Conservation (phyloP, 176 grass and related monocot genomes). For the Bothriochloa decipiens region DNA sequence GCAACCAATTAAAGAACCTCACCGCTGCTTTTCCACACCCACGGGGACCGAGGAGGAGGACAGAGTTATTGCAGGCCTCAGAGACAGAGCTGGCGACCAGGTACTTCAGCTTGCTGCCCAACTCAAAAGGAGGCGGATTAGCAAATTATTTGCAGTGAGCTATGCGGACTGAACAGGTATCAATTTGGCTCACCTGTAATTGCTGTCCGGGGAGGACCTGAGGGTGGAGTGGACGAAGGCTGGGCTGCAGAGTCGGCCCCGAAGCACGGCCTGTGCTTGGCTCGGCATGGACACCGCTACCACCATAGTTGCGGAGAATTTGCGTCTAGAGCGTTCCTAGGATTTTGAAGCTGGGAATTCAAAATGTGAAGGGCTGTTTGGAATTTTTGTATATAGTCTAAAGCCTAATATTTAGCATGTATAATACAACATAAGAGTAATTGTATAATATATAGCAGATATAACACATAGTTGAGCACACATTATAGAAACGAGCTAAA, state of each 20-base stretch:
- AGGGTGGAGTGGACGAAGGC: constrained; percentile 59
- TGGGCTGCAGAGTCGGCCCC: constrained; percentile 63
- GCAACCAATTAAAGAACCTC: not conserved
- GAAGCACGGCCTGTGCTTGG: constrained; percentile 60
- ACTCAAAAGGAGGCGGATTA: not conserved
- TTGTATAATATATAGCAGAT: too few species aligned
- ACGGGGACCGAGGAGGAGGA: not conserved
- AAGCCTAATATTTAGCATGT: too few species aligned
- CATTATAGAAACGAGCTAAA: not conserved
- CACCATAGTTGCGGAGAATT: constrained; percentile 11
- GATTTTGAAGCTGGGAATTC: not conserved
- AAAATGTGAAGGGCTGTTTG: not conserved
- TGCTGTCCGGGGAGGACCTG: constrained; percentile 66
- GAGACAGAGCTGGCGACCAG: constrained; percentile 73
- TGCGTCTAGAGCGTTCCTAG: not conserved
- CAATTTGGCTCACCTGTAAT: constrained; percentile 60
- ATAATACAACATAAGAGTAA: too few species aligned
- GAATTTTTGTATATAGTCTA: too few species aligned
- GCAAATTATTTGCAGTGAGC: not conserved
- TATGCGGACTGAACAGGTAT: not conserved
- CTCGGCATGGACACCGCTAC: constrained; percentile 37
- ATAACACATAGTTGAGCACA: too few species aligned
- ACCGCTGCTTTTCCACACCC: too few species aligned
- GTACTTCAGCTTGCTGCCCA: constrained; percentile 76
- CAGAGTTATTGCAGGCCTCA: constrained; percentile 78